Percentiles rank a stretch among this genome's conserved stretches.
These are phyloP conservation scores for Aspergillus sp. DNA, from an alignment of 2,329 filamentous ascomycete genomes.

Conservation along the genomic window DNA sequence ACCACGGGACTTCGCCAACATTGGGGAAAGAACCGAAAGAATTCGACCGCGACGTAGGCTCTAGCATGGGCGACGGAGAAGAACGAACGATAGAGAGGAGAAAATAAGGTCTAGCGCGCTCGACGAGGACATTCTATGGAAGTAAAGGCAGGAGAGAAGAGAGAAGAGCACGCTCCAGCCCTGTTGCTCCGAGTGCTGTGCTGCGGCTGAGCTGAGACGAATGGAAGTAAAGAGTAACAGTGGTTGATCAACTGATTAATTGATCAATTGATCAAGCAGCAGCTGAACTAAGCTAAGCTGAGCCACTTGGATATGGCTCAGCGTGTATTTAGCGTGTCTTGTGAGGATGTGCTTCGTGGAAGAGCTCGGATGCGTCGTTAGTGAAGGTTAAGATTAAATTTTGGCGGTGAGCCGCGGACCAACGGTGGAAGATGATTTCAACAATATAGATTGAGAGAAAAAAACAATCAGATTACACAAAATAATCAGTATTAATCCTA, in stretches of 20 bases:
- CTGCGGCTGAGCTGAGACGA: background rate
- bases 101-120: background rate
- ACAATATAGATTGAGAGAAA: background rate
- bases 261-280: too few species aligned
- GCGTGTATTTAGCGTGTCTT: background rate
- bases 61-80: conserved; percentile 21
- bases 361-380: background rate
- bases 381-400: background rate
- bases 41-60: conserved; percentile 15
- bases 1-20: conserved; percentile 21
- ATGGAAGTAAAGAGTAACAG: background rate
- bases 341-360: background rate
- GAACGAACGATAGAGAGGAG: background rate
- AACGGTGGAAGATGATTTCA: background rate
- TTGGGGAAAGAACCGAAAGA: conserved; percentile 8
- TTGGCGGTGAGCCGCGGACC: background rate
- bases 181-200: background rate
- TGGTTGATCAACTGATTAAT: too few species aligned
- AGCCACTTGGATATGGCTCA: background rate
- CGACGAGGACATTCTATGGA: conserved; percentile 12
- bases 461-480: background rate
- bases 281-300: background rate
- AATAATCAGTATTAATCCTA: background rate
- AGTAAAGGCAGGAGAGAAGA: background rate
- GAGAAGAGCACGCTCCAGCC: background rate